A percentile compares a stretch with the other conserved stretches of the same genome.
Evolutionary conservation across 768 basidiomycete genomes (phyloP).

Genomic region (Phylloporus arenicola): DNA sequence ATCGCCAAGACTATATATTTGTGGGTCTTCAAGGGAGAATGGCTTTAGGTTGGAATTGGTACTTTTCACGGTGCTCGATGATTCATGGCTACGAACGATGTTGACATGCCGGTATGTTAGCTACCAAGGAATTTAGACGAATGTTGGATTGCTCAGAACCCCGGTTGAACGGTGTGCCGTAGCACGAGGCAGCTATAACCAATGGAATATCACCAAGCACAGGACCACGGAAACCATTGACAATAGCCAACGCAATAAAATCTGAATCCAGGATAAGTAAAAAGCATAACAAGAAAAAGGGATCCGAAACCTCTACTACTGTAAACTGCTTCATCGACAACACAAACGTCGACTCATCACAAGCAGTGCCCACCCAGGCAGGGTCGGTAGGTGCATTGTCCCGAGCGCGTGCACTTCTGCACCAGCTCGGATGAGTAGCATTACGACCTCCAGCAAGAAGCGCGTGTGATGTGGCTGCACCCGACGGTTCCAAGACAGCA

Average conservation of each 20-base stretch:
- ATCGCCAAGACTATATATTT: slow-evolving; percentile 26
- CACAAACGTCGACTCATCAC: no score
- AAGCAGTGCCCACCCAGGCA: background rate
- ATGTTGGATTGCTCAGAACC: background rate
- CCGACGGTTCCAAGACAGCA: background rate
- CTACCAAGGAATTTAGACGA: slow-evolving; percentile 1
- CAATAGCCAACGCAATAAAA: no score
- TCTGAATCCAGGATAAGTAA: no score
- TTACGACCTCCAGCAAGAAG: background rate
- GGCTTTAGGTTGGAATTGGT: slow-evolving; percentile 16
- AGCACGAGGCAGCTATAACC: no score
- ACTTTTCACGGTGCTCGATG: background rate
- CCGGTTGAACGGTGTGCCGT: no score
- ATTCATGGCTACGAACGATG: background rate
- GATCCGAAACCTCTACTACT: background rate
- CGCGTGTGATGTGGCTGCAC: background rate
- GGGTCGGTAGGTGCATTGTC: background rate
- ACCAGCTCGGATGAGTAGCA: background rate
- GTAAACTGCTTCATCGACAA: no score
- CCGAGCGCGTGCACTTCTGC: background rate
- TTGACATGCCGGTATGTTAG: background rate
- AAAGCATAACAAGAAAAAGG: background rate
- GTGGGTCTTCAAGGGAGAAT: slow-evolving; percentile 26
- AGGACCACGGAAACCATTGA: no score
- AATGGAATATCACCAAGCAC: no score